These are phyloP conservation scores for Phytomonas francai DNA, from an alignment of 208 protist genomes.

Conservation along the genomic window DNA sequence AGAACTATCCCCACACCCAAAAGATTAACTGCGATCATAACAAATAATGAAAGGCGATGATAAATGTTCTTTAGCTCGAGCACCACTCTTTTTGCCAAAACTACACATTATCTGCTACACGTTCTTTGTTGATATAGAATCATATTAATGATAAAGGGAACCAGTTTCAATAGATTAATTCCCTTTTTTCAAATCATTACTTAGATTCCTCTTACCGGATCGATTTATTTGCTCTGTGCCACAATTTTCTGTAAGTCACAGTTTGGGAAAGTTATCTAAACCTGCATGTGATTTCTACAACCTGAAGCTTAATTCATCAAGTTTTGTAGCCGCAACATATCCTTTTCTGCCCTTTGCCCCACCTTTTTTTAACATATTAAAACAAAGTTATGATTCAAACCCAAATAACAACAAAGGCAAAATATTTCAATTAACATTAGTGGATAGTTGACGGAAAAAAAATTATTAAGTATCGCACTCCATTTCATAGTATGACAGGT, in stretches of 20 bases:
- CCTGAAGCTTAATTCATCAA: not conserved
- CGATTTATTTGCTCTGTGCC: not conserved
- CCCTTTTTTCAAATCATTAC: not conserved
- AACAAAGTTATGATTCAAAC: constrained; percentile 3
- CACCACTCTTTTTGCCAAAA: not conserved
- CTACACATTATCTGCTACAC: not conserved
- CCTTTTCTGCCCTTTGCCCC: not conserved
- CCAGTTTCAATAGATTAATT: not conserved
- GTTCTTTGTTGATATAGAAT: not conserved
- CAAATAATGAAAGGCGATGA: not conserved
- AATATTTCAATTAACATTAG: not conserved
- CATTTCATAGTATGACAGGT: not conserved
- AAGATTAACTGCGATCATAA: not conserved
- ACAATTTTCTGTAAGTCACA: not conserved
- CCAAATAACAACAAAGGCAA: not conserved
- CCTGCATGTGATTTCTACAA: not conserved
- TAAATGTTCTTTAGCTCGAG: not conserved
- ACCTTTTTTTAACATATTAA: constrained; percentile 3
- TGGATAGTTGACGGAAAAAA: not conserved
- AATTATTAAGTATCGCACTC: not conserved
- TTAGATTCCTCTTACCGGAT: not conserved
- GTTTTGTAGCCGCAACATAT: not conserved
- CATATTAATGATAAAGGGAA: not conserved
- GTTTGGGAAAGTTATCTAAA: not conserved
- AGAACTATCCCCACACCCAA: not conserved